Conservation (phyloP, 495 filamentous ascomycete genomes). For the Geoglossum glabrum region DNA sequence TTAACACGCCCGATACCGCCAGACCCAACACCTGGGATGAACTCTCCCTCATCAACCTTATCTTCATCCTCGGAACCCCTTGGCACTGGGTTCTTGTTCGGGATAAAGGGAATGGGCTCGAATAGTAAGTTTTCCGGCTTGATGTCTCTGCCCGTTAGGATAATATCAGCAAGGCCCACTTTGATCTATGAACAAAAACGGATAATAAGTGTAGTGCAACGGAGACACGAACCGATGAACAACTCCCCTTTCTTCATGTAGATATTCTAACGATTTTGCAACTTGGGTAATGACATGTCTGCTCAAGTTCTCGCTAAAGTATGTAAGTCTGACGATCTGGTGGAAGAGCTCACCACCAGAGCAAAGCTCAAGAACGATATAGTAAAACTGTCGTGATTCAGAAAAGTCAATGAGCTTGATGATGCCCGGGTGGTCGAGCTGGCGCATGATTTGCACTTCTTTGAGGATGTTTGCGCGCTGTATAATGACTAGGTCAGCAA, state of each 20-base stretch:
- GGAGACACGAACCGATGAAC: conserved; percentile 69
- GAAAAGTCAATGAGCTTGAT: conserved; percentile 83
- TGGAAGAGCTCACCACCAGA: conserved; percentile 95
- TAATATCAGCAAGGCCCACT: conserved; percentile 4
- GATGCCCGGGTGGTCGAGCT: conserved; percentile 88
- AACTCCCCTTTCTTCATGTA: conserved; percentile 86
- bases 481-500: conserved; percentile 19
- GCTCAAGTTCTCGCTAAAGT: conserved; percentile 90
- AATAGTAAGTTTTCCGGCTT: conserved; percentile 97
- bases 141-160: conserved; percentile 50
- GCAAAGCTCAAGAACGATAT: conserved; percentile 87
- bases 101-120: conserved; percentile 62
- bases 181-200: not conserved
- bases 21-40: conserved; percentile 59
- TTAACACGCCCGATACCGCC: conserved; percentile 92
- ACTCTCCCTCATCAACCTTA: conserved; percentile 93
- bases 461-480: conserved; percentile 94
- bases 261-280: conserved; percentile 77
- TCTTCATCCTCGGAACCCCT: conserved; percentile 77
- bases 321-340: conserved; percentile 93
- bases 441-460: conserved; percentile 96
- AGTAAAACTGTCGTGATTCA: conserved; percentile 89
- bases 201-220: not conserved
- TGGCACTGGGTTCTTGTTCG: conserved; percentile 60
- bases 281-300: conserved; percentile 90